phyloP scores from a whole-genome alignment of 352 stramenopile genomes.

The Phytophthora cajani region DNA sequence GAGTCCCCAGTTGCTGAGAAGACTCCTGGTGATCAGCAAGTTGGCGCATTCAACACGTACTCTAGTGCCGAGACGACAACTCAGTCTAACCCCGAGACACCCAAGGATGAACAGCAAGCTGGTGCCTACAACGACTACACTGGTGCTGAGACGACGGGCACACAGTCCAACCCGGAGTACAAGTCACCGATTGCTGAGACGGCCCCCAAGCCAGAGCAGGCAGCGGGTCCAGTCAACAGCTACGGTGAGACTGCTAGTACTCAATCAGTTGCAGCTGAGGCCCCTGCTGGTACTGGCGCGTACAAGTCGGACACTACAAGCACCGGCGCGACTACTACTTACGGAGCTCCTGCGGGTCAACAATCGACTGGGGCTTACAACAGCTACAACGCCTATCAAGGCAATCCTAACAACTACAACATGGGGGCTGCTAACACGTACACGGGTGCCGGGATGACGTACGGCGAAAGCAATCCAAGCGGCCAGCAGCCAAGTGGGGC shows the following conservation, averaged over 20 bases:
- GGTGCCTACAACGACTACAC: conserved; percentile 5
- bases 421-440: neutral
- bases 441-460: neutral
- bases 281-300: neutral
- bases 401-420: too few species aligned
- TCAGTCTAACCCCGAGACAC: neutral
- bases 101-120: neutral
- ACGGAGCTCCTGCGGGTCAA: neutral
- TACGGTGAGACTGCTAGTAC: neutral
- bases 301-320: neutral
- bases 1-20: neutral
- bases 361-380: neutral
- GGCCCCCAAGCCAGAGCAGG: neutral
- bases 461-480: neutral
- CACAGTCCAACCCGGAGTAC: neutral
- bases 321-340: neutral
- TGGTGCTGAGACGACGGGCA: neutral
- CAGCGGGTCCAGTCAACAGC: neutral
- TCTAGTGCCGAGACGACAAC: neutral
- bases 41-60: neutral
- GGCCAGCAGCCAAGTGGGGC: neutral
- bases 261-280: neutral
- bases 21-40: neutral
- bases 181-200: neutral
- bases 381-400: neutral